phyloP scores from a whole-genome alignment of 257 asterid genomes.

The Craterostigma plantagineum region DNA sequence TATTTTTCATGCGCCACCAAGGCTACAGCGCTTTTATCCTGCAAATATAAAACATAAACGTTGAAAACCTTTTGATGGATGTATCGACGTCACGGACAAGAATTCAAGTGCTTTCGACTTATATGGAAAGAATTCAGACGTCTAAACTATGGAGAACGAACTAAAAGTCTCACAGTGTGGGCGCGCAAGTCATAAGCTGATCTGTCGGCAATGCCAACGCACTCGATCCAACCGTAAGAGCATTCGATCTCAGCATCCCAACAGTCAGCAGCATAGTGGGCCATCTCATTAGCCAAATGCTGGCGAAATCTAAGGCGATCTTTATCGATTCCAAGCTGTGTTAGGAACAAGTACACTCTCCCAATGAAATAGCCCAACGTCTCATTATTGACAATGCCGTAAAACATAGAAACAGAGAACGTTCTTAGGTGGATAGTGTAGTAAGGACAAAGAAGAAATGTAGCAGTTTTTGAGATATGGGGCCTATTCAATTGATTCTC shows the following conservation, averaged over 20 bases:
- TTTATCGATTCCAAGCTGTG: slow-evolving; percentile 58
- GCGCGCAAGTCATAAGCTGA: slow-evolving; percentile 76
- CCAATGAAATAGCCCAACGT: background rate
- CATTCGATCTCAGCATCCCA: slow-evolving; percentile 1
- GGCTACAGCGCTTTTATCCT: slow-evolving; percentile 61
- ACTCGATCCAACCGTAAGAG: background rate
- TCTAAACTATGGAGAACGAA: no score
- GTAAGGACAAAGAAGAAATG: background rate
- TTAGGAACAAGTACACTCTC: background rate
- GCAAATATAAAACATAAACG: slow-evolving; percentile 9
- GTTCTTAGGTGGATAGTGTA: no score
- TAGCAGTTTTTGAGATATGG: no score
- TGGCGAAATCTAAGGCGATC: slow-evolving; percentile 66
- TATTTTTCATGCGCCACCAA: slow-evolving; percentile 63
- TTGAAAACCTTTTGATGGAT: no score
- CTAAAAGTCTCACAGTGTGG: slow-evolving; percentile 32
- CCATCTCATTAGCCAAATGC: slow-evolving; percentile 80
- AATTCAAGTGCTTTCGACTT: no score
- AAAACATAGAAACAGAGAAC: background rate
- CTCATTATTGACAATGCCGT: background rate
- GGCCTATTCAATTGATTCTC: no score
- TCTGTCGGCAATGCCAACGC: slow-evolving; percentile 41
- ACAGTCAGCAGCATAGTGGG: slow-evolving; percentile 8
- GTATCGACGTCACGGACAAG: no score
- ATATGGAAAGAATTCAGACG: no score